A percentile compares a stretch with the other conserved stretches of the same genome.
These are phyloP conservation scores for Phoma herbarum DNA, from an alignment of 2,329 filamentous ascomycete species.

Conservation along the genomic window DNA sequence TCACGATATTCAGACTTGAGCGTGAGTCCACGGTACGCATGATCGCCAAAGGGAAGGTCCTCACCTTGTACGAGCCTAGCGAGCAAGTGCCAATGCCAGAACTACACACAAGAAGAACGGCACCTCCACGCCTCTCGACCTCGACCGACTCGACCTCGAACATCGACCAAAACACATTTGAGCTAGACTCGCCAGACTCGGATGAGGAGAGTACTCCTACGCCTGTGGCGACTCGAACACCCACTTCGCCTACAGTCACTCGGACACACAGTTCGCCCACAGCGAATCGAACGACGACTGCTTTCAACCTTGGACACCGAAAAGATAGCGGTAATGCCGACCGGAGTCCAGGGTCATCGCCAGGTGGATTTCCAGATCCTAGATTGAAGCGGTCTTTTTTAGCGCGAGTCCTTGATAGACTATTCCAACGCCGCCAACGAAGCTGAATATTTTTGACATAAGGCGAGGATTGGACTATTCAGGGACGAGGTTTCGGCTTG, in stretches of 20 bases:
- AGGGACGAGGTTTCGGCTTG: slow-evolving; percentile 3
- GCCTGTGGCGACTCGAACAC: neutral
- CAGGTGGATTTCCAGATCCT: slow-evolving; percentile 19
- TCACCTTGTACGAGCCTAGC: slow-evolving; percentile 41
- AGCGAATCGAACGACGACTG: neutral
- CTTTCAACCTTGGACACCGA: slow-evolving; percentile 11
- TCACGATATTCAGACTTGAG: slow-evolving; percentile 33
- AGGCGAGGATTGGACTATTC: neutral
- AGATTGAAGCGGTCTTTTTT: slow-evolving; percentile 7
- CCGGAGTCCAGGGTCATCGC: neutral
- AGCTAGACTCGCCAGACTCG: slow-evolving; percentile 1
- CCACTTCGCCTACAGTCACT: neutral
- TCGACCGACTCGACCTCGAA: slow-evolving; percentile 3
- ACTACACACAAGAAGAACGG: neutral
- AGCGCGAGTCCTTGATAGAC: slow-evolving; percentile 1
- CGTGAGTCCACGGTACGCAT: slow-evolving; percentile 38
- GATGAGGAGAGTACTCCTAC: slow-evolving; percentile 1
- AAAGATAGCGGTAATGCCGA: neutral
- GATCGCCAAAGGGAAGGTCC: slow-evolving; percentile 36
- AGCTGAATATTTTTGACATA: neutral
- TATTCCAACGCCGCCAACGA: slow-evolving; percentile 3
- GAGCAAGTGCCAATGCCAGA: slow-evolving; percentile 27
- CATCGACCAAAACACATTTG: neutral
- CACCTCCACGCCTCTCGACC: slow-evolving; percentile 9
- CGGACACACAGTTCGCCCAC: neutral